Evolutionary conservation across 495 filamentous ascomycete genomes (phyloP).

Genomic region (Haplographium delicatum): DNA sequence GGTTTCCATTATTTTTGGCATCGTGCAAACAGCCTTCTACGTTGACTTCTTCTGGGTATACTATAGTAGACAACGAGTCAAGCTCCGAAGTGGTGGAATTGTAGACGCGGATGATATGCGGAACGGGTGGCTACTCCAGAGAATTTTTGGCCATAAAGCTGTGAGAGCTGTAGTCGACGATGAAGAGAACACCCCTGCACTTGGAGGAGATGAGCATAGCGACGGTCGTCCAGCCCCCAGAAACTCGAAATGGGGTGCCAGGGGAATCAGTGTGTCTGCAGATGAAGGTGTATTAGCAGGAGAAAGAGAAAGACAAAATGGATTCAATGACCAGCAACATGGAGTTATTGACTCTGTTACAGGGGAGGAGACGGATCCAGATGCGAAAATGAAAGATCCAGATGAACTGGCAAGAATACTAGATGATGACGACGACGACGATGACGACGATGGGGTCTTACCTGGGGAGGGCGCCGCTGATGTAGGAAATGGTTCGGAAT

Average conservation of each 20-base stretch:
- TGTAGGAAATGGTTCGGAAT: slow-evolving; percentile 21
- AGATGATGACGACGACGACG: slow-evolving; percentile 41
- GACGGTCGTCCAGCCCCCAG: slow-evolving; percentile 15
- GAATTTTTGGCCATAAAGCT: slow-evolving; percentile 45
- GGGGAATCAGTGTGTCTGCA: slow-evolving; percentile 75
- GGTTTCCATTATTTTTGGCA: slow-evolving; percentile 75
- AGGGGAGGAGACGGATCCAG: slow-evolving; percentile 34
- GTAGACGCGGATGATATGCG: slow-evolving; percentile 90
- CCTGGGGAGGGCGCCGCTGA: neutral
- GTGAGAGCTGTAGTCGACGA: slow-evolving; percentile 35
- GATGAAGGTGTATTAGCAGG: slow-evolving; percentile 65
- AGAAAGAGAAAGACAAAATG: slow-evolving; percentile 28
- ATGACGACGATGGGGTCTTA: slow-evolving; percentile 20
- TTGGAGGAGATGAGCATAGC: slow-evolving; percentile 28
- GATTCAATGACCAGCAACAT: slow-evolving; percentile 18
- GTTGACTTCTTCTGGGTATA: slow-evolving; percentile 97
- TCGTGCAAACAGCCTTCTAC: slow-evolving; percentile 88
- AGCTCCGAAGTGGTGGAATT: slow-evolving; percentile 83
- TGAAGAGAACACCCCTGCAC: slow-evolving; percentile 45
- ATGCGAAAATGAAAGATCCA: slow-evolving; percentile 53
- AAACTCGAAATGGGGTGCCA: slow-evolving; percentile 60
- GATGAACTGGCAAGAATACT: slow-evolving; percentile 48
- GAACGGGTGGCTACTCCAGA: slow-evolving; percentile 68
- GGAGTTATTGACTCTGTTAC: slow-evolving; percentile 17
- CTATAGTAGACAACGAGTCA: slow-evolving; percentile 86